A percentile compares a stretch with the other conserved stretches of the same genome.
phyloP scores from a whole-genome alignment of 208 protist species.

The Trypanosomatidae sp. region DNA sequence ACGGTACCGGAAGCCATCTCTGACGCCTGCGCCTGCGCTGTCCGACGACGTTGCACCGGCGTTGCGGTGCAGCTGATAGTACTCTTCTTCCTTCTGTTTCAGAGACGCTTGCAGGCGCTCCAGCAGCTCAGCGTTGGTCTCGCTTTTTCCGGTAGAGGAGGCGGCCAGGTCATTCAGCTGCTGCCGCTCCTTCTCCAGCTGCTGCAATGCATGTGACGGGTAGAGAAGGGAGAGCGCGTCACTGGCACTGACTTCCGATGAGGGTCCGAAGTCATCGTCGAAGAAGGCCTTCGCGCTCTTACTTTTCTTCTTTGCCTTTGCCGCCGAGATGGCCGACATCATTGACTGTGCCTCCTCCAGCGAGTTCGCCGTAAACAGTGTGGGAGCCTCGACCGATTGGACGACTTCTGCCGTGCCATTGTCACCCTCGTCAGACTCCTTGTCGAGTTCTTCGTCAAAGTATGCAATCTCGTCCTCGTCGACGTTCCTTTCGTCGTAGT shows the following conservation, averaged over 20 bases:
- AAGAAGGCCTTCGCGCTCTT: conserved; percentile 24
- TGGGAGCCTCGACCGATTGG: conserved; percentile 30
- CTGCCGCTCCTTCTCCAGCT: conserved; percentile 42
- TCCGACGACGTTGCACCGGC: conserved; percentile 24
- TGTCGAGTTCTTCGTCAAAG: conserved; percentile 80
- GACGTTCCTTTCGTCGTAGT: conserved; percentile 86
- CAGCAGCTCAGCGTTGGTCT: conserved; percentile 34
- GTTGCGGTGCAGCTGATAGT: conserved; percentile 80
- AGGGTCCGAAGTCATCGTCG: conserved; percentile 19
- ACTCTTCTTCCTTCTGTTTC: conserved; percentile 81
- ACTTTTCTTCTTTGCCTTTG: conserved; percentile 8
- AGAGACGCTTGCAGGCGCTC: conserved; percentile 56
- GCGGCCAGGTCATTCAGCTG: conserved; percentile 45
- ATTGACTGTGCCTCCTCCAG: conserved; percentile 62
- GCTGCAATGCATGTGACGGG: conserved; percentile 47
- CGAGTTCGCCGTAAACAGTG: conserved; percentile 48
- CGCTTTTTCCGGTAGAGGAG: conserved; percentile 8
- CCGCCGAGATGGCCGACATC: conserved; percentile 1
- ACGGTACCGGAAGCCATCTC: conserved; percentile 76
- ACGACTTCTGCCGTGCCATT: conserved; percentile 22
- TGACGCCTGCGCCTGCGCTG: conserved; percentile 7
- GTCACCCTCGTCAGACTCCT: conserved; percentile 30
- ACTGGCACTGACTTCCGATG: conserved; percentile 13
- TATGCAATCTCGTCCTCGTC: conserved; percentile 85
- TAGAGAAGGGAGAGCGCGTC: conserved; percentile 62